Percentiles rank a stretch among this genome's conserved stretches.
These are phyloP conservation scores for Ceratocystis variospora DNA, from an alignment of 2,329 filamentous ascomycete genomes.

Conservation along the genomic window DNA sequence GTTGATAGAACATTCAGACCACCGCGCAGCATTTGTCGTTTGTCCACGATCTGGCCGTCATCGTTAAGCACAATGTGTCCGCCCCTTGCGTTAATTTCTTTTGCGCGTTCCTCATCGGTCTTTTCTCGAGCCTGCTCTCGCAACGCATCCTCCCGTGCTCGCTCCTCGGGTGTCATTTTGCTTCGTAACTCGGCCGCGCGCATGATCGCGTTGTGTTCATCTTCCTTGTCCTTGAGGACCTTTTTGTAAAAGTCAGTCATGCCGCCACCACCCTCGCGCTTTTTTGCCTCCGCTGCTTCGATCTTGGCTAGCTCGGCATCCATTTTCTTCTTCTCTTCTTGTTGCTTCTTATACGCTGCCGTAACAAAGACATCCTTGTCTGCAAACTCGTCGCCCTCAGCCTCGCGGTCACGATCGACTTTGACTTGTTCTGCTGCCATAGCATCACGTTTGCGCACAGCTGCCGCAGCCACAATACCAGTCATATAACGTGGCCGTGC, in stretches of 20 bases:
- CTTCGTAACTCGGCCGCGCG: conserved; percentile 48
- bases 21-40: conserved; percentile 61
- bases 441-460: conserved; percentile 63
- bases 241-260: conserved; percentile 70
- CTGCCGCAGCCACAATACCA: conserved; percentile 57
- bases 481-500: conserved; percentile 67
- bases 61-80: conserved; percentile 59
- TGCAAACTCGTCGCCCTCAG: conserved; percentile 65
- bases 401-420: conserved; percentile 61
- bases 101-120: conserved; percentile 49
- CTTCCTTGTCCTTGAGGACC: conserved; percentile 56
- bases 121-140: conserved; percentile 31
- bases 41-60: conserved; percentile 71
- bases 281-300: conserved; percentile 51
- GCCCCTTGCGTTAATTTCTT: conserved; percentile 50
- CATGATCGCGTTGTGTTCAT: conserved; percentile 53
- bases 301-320: conserved; percentile 57
- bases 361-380: conserved; percentile 83
- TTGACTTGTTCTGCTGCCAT: conserved; percentile 69
- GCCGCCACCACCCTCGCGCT: conserved; percentile 44
- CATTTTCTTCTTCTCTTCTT: conserved; percentile 55
- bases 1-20: conserved; percentile 56
- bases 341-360: conserved; percentile 66
- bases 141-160: conserved; percentile 23
- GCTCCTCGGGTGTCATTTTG: conserved; percentile 29